Evolutionary conservation across 495 filamentous ascomycete species (phyloP), one percentile per base, ranked within the genome.

Genomic region (Aspergillus kassunensis): DNA sequence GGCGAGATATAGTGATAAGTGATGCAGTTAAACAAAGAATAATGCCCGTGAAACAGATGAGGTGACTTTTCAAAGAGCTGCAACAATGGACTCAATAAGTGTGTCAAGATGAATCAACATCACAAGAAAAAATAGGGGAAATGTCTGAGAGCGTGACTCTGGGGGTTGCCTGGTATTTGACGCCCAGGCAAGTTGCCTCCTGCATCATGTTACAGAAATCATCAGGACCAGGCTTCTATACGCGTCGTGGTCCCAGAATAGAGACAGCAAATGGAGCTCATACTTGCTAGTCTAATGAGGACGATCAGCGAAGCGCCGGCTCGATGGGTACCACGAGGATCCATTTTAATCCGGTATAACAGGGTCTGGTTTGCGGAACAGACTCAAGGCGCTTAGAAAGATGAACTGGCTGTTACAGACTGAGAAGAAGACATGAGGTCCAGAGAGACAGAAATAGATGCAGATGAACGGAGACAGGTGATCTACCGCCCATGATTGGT

Each of bases 401-500:
- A 53, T 40, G 11, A 40, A 16, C 41, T 39, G 33, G 29, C 23
- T 40, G 42, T 12, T 39, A 31, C 39, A 27, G 39, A 45, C 11
- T 21, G 30, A 23, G 33, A 39, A 18, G 21, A 35, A 1, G 13
- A 2, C 7, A 37, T 15, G 34, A 40, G 1, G 34, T n/a, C 23
- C 11, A 29, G 31, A 30, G 20, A 12, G 11, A 13, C 31, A 39
- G 10, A 45, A 50, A 49, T 45, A 55, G 46, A 49, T 19, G 30
- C 24, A 10, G 24, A n/a, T 13, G 11, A 18, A 15, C 30, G 16
- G 29, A 42, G 11, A 29, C 44, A 42, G 45, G 63, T 67, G 67
- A 57, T 63, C 63, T 24, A n/a, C 24, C 13, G 44, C 13, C 15
- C 20, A 44, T 67, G 59, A 74, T 73, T 72, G 69, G 68, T 50